Evolutionary conservation across 129 eudicot species (phyloP), one percentile per base, ranked within the genome.

Genomic region (Erigeron canadensis): DNA sequence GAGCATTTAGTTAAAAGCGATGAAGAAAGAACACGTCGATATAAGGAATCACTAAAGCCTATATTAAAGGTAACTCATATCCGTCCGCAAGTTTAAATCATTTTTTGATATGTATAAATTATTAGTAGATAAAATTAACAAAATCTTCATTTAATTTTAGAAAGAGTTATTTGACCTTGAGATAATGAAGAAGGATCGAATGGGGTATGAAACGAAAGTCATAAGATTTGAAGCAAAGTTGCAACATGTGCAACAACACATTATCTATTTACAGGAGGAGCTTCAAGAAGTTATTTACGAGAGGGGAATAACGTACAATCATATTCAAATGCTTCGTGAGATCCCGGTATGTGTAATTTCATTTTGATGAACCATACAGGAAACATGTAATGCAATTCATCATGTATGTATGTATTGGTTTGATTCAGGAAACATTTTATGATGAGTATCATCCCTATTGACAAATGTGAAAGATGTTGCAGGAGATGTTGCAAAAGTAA

Each of bases 241-340:
- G 39, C 50, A 46, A 46, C 15, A 15, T 37, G 62, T 73, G 38
- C 45, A 51, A 45, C 46, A 62, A 46, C 34, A 6, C 2, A 61
- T 61, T 6, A 8, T 18, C 34, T 73, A 3, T 47, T 61, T 73
- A 28, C 43, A 61, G 7, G 47, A 62, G 62, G 46, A 73, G 37
- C 77, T 73, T 37, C 50, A 73, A 47, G 22, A 34, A 28, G 69
- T 73, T 46, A 51, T 61, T 10, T 45, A 48, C 37, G 62, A 73
- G 69, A 46, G 37, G 37, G 5, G 10, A 8, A 9, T 28, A 62
- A 47, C 77, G 39, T 58, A 59, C 28, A 62, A 73, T 28, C 43
- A 1, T 28, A 28, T 28, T 28, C 34, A 28, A 28, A 28, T 28
- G 34, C 21, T 17, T 40, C 62, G 16, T 37, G 34, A 44, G 48